Base-by-base conservation (phyloP, 2,329 filamentous ascomycete species). In the Paraphoma sp. region DNA sequence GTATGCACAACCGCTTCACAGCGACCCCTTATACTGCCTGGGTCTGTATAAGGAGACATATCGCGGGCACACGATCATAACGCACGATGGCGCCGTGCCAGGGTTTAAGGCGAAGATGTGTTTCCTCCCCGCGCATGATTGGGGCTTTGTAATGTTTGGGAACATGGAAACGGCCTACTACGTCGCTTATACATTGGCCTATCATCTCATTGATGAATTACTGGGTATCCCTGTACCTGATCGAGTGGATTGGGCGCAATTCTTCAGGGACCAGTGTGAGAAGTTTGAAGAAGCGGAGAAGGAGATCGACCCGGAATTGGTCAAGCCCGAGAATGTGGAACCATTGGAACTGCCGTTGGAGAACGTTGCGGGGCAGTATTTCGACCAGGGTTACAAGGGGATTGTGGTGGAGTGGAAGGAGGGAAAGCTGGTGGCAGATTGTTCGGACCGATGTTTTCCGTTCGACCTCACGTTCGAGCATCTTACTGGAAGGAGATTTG, bases 391-490 rank as follows among this genome's bases (percentile, higher is more conserved):
- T 5, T 64, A 64, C 18, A 53, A 55, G 12, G 30, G 45, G 1
- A n/a, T 64, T 16, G 36, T 51, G 14, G 47, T 64, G 16, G 29
- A 48, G 16, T 16, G 41, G 36, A 50, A 46, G 4, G 44, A 56
- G 3, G 58, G 50, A 5, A 48, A 30, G 3, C 28, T 62, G 33
- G 40, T 49, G 16, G 59, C 61, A 3, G 51, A 62, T 17, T 57
- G 61, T 49, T 17, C 40, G 18, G 61, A 64, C 18, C 55, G 59
- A 17, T 53, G 61, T 29, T 54, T 54, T 33, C 56, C 61, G 10
- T 57, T 57, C 6, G 17, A 38, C 6, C 49, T 62, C n/a, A 42
- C 23, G 1, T 59, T 64, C n/a, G 14, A 49, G 11, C 61, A 59
- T 51, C 23, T 59, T 0, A 48, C 46, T 3, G 56, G 40, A 2